Percentiles rank a stretch among this genome's conserved stretches.
These are phyloP conservation scores for Mucor lusitanicus DNA, from an alignment of 371 early-diverging fungal genomes.

Conservation along the genomic window DNA sequence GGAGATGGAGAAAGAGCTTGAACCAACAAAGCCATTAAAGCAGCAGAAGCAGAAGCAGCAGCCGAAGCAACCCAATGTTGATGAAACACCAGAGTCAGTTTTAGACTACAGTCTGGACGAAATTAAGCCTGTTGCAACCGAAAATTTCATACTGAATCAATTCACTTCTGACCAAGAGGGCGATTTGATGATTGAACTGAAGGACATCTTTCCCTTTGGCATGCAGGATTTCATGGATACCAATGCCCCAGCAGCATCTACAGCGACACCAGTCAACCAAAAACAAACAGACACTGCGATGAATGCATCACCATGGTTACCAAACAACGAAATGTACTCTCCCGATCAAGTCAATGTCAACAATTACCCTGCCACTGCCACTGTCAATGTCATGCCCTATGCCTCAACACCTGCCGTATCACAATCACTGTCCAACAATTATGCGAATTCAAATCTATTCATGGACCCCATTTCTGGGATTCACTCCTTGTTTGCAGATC, in stretches of 20 bases:
- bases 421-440: background rate
- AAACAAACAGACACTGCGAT: background rate
- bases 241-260: background rate
- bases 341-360: background rate
- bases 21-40: conserved; percentile 5
- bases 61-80: background rate
- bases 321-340: background rate
- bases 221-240: conserved; percentile 10
- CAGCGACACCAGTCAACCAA: background rate
- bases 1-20: background rate
- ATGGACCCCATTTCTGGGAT: background rate
- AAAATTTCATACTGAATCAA: conserved; percentile 37
- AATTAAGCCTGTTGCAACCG: conserved; percentile 10
- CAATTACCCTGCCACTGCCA: background rate
- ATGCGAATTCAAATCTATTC: background rate
- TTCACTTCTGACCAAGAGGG: conserved; percentile 52
- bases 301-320: background rate
- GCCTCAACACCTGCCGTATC: background rate
- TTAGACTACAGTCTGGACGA: conserved; percentile 6
- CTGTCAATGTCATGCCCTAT: background rate
- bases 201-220: conserved; percentile 24
- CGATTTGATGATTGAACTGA: conserved; percentile 42
- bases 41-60: conserved; percentile 10
- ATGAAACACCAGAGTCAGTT: conserved; percentile 4
- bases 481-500: conserved; percentile 1